Evolutionary conservation across 2,329 filamentous ascomycete genomes (phyloP), one percentile per base, ranked within the genome.

Genomic region (Curvularia verruculosa): DNA sequence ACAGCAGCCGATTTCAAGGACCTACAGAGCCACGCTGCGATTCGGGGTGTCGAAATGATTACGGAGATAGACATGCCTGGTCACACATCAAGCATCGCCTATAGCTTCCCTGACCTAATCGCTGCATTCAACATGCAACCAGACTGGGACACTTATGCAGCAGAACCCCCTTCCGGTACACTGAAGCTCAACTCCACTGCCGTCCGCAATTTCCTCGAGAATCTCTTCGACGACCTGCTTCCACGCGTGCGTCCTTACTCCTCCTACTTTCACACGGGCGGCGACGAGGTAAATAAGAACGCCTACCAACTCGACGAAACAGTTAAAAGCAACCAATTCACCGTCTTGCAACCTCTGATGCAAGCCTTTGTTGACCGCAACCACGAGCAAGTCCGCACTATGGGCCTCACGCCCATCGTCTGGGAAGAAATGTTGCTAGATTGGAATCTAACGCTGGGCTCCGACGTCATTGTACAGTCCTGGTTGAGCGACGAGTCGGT

Each of bases 381-480:
- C 67, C 89, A 93, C 74, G 81, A 77, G 28, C 85, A 87, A 44
- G 81, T 95, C 39, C 80, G 85, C 44, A 78, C 82, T 41, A 81
- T 83, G 5, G 88, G 88, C 4, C 78, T 96, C 49, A 84, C 83
- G 5, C 91, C 92, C 0, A 80, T 96, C 21, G 90, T 93, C 1
- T 96, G 92, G 92, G 91, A 96, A 75, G 92, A 96, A 75, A 92
- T 95, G 82, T 80, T 91, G 1, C 80, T 90, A 9, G 82, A 87
- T 23, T 96, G 91, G 89, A 90, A 93, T 71, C 78, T 95, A 44
- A 89, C 84, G 0, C 78, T 96, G 5, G 87, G 86, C 2, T 75
- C 83, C 13, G 87, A 92, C 67, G 87, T 90, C 0, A 82, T 96
- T 12, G 83, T 96, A 5, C 92, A 96, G 77, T 85, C 87, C 3